These are phyloP conservation scores for Phytophthora hybrid DNA, from an alignment of 352 stramenopile genomes.

Conservation along the genomic window DNA sequence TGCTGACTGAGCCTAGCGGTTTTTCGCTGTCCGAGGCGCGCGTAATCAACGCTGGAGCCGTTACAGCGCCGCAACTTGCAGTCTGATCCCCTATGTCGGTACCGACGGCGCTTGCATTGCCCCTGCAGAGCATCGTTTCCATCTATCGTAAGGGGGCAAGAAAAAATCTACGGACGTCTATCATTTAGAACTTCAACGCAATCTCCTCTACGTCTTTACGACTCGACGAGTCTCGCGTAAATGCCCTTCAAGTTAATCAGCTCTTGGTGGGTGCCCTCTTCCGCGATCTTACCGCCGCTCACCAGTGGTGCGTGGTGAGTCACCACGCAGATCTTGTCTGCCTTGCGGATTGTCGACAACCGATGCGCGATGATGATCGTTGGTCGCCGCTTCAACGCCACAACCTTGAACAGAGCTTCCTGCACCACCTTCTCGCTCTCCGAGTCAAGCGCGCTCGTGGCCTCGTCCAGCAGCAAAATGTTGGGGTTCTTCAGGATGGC, in stretches of 20 bases:
- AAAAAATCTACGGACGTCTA: background rate
- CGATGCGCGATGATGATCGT: conserved; percentile 95
- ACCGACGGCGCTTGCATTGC: no score
- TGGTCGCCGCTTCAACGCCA: conserved; percentile 70
- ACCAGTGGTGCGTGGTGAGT: no score
- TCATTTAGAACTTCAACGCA: background rate
- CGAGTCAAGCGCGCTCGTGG: conserved; percentile 88
- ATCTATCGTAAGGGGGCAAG: background rate
- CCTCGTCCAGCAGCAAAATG: conserved; percentile 93
- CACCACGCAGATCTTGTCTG: conserved; percentile 95
- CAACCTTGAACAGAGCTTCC: conserved; percentile 69
- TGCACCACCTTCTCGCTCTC: conserved; percentile 89
- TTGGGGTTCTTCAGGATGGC: conserved; percentile 53
- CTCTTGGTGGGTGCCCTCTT: conserved; percentile 93
- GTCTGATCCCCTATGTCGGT: no score
- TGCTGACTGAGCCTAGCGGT: no score
- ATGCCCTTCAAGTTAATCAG: conserved; percentile 65
- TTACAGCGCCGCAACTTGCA: no score
- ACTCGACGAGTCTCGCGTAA: conserved; percentile 34
- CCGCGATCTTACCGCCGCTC: conserved; percentile 89
- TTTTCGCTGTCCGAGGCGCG: no score
- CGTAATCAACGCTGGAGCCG: no score
- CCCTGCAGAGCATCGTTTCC: background rate
- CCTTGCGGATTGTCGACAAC: conserved; percentile 93
- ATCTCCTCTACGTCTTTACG: conserved; percentile 50